Base-by-base conservation (phyloP, 163 green algal genomes). In the Chloroidium sp. region DNA sequence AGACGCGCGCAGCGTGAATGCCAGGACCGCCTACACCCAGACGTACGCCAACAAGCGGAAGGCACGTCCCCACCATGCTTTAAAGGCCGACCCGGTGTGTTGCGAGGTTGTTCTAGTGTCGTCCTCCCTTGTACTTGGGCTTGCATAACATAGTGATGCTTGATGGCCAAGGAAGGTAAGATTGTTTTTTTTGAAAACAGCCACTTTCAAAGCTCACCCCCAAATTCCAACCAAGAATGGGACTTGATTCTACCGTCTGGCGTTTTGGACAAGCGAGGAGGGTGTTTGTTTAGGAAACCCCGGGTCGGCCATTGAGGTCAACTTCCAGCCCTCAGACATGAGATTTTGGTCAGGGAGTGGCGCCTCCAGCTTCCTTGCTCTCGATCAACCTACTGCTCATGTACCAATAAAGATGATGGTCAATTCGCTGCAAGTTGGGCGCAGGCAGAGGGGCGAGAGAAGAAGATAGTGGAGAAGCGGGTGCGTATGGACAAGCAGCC, bases 401-500 rank as follows among this genome's bases (percentile, higher is more conserved):
- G 36, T 36, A 36, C 36, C 36, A 36, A 36, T 36, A 36, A 36
- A 72, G 64, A 6, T 10, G 64, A 6, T 72, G 6, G 64, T 72
- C 64, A 72, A 6, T 6, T 10, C 64, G 8, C 64, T 6, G 6
- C 64, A 72, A n/a, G 64, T 72, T 72, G 6, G 6, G 64, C 64
- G 64, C 64, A 72, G 64, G 8, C 8, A 6, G 64, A 72, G 64
- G 64, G 64, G 58, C 57, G 57, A 14, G 36, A 64, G 76, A 80
- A 78, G 59, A 4, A n/a, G 1, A 59, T 57, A 2, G 69, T 79
- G 67, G 77, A 82, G 62, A 82, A 80, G 77, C 80, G 83, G 1
- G 75, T 78, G 0, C 80, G 83, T n/a, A 83, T 87, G 80, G 83
- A 84, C 57, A 74, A 62, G 4, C 78, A 84, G 58, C 4, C 10